Base-by-base conservation (phyloP, 139 green algal genomes). In the Eudorina sp. region DNA sequence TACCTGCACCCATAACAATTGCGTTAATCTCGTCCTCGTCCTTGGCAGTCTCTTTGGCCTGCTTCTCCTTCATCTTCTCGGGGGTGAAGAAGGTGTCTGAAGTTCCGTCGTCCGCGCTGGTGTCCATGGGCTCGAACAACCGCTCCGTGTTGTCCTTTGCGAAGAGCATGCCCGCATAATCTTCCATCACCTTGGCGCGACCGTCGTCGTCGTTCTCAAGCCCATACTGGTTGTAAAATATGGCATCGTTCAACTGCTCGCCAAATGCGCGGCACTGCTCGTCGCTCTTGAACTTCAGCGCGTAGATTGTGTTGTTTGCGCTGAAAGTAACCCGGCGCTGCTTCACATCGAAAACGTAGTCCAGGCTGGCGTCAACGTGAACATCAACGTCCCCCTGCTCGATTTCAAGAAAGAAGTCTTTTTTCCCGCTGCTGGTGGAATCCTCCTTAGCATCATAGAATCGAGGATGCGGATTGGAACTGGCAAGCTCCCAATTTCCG, bases 201-300 rank as follows among this genome's bases (percentile, higher is more conserved):
- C 92, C 93, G 16, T 91, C 90, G 9, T 93, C 95, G 29, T 93
- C 89, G 66, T 94, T 91, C 53, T 96, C 85, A 51, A 95, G 40
- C 3, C 93, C 93, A 85, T 95, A 97, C 2, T 85, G 95, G 90
- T 99, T 99, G 55, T 98, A 94, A 91, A 99, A 99, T 34, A 97
- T 53, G 29, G 87, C 91, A 70, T 91, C 86, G n/a, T 96, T 92
- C 45, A 93, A 90, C 36, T 93, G 45, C 27, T 88, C 76, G 8
- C 72, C 48, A 36, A 87, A 85, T 3, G 19, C n/a, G 18, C 80
- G 53, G 85, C 92, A 97, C 16, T 53, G 36, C 9, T 73, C 68
- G 45, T 73, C 45, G 2, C 53, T 86, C 9, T 90, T 83, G 64
- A 96, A 97, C 36, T 84, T 86, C 9, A 98, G 89, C 5, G 95